Evolutionary conservation across 208 protist species (phyloP).

Genomic region (Angomonas ambiguus): DNA sequence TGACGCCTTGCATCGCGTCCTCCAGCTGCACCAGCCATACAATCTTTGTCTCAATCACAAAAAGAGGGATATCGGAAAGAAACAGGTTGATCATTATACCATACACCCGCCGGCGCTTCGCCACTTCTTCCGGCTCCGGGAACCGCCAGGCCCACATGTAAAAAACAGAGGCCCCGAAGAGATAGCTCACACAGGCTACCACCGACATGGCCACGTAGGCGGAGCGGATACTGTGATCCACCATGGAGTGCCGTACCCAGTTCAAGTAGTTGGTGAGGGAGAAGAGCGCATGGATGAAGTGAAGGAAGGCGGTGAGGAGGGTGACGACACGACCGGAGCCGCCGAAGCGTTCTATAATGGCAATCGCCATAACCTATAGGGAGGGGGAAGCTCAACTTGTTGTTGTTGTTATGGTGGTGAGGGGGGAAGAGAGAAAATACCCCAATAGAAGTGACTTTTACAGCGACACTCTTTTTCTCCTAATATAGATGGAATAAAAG

Average conservation of each 20-base stretch:
- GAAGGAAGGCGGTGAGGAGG: slow-evolving; percentile 68
- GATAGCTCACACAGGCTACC: slow-evolving; percentile 58
- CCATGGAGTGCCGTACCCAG: slow-evolving; percentile 44
- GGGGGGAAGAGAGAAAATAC: background rate
- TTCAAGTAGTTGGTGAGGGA: slow-evolving; percentile 61
- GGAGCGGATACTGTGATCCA: slow-evolving; percentile 22
- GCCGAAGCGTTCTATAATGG: slow-evolving; percentile 51
- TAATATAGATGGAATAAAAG: background rate
- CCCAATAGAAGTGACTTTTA: too few relatives aligned
- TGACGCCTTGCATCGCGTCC: slow-evolving; percentile 54
- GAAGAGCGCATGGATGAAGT: slow-evolving; percentile 76
- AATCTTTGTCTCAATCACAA: slow-evolving; percentile 71
- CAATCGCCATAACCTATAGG: background rate
- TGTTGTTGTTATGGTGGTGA: background rate
- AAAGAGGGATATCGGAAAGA: slow-evolving; percentile 80
- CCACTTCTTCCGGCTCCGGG: slow-evolving; percentile 81
- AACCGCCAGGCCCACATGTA: slow-evolving; percentile 92
- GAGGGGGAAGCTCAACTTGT: too few relatives aligned
- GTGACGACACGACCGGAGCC: slow-evolving; percentile 55
- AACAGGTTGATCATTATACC: slow-evolving; percentile 68
- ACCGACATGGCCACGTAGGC: slow-evolving; percentile 72
- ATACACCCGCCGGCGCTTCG: slow-evolving; percentile 76
- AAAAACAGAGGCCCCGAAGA: slow-evolving; percentile 68
- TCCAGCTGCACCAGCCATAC: slow-evolving; percentile 60
- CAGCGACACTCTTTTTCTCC: background rate